Evolutionary conservation across 73 alveolate species (phyloP).

Genomic region (Strombidium stylifer): DNA sequence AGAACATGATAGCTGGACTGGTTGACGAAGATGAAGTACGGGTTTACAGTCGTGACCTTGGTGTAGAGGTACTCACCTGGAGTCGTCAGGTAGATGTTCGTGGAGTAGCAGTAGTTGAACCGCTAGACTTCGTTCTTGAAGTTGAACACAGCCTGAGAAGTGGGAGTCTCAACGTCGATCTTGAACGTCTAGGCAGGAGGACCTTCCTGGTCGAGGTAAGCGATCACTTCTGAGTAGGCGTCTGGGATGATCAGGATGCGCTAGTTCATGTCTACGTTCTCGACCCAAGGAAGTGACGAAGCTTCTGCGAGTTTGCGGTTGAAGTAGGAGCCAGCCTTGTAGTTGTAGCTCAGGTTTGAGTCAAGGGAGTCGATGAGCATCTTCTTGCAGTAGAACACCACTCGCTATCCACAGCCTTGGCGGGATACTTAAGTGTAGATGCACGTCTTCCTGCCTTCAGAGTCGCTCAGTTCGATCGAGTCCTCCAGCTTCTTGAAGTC

Average conservation of each 20-base stretch:
- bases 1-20: constrained; percentile 3
- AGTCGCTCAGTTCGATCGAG: constrained; percentile 3
- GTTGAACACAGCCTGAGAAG: constrained; percentile 23
- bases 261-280: too few species aligned
- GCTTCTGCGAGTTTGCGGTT: too few species aligned
- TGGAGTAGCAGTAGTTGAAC: constrained; percentile 25
- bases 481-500: constrained; percentile 12
- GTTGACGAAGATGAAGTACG: constrained; percentile 40
- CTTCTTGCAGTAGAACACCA: constrained; percentile 24
- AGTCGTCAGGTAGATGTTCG: too few species aligned
- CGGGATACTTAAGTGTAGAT: constrained; percentile 1
- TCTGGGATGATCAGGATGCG: too few species aligned
- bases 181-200: too few species aligned
- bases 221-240: too few species aligned
- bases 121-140: constrained; percentile 12
- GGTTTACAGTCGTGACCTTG: constrained; percentile 39
- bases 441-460: constrained; percentile 6
- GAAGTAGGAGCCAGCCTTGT: too few species aligned
- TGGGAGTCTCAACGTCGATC: too few species aligned
- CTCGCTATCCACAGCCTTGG: constrained; percentile 28
- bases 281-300: too few species aligned
- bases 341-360: too few species aligned
- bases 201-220: too few species aligned
- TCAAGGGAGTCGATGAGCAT: constrained; percentile 19
- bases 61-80: constrained; percentile 41